Base-by-base conservation (phyloP, 805 yeast species). In the Wickerhamomyces chaumierensis region DNA sequence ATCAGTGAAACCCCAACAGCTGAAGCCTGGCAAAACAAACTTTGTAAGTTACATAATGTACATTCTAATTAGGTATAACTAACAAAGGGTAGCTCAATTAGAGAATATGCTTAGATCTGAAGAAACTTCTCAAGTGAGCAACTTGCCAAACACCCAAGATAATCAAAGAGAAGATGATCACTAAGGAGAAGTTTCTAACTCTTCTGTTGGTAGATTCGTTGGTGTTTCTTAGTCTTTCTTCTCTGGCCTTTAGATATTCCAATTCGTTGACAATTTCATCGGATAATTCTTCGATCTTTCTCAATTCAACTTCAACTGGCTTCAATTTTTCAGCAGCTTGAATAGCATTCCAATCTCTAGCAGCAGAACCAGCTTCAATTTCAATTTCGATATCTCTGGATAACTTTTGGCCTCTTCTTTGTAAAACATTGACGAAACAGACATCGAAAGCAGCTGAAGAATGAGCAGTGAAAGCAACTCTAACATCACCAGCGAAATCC, bases 291-390 rank as follows among this genome's bases (percentile, higher is more conserved):
- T 86, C 90, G 41, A 90, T 71, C 58, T 81, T 79, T 61, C 92
- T 81, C 58, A 92, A 70, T 52, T 85, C 94, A 40, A 88, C 78
- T 63, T 92, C 98, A 37, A 81, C 75, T 4, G 98, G 97, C 63
- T 82, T 84, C 60, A 92, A 77, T 58, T 86, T 85, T 61, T 92
- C 97, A 34, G 82, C 74, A 35, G 95, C 88, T 66, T 88, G 96
- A 45, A 88, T 68, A 18, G 87, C 85, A 57, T 87, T 86, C 96
- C 97, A 92, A 65, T 92, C 97, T 62, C 97, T 81, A 33, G 97
- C 98, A 52, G 87, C 84, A 37, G 96, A 84, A 34, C 98, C 98
- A 45, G 87, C 78, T 61, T 92, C 97, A 42, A 92, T 80, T 47
- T 88, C 96, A 53, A 92, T 67, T 55, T 87, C 96, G 50, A 92